Percentiles rank a stretch among this genome's conserved stretches.
Conservation (phyloP, 2,329 filamentous ascomycete species). For the Colletotrichum gigasporum region DNA sequence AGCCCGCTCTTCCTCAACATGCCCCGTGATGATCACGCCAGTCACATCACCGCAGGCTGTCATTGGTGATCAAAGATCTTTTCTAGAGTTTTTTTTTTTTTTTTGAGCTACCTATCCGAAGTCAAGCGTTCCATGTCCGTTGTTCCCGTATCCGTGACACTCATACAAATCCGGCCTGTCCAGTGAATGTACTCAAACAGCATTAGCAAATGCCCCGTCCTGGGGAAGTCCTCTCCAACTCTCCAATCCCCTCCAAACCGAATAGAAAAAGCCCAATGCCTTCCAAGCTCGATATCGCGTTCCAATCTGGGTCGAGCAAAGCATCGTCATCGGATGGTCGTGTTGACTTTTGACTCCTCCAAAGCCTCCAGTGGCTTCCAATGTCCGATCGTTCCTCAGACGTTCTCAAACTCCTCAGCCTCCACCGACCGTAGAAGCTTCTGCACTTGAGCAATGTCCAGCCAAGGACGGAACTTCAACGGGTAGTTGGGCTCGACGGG, state of each 20-base stretch:
- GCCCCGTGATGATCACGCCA: too few relatives aligned
- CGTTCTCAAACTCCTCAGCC: slow-evolving; percentile 17
- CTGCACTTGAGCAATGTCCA: not conserved
- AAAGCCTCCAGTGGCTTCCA: too few relatives aligned
- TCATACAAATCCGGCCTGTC: not conserved
- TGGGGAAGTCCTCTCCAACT: not conserved
- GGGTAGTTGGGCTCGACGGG: not conserved
- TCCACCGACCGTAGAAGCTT: slow-evolving; percentile 19
- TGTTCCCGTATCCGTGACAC: not conserved
- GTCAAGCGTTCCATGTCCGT: not conserved
- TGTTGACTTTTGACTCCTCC: too few relatives aligned
- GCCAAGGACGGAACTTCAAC: not conserved
- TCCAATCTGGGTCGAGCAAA: too few relatives aligned
- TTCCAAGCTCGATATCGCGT: not conserved
- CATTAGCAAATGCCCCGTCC: not conserved
- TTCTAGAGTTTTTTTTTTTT: slow-evolving; percentile 3
- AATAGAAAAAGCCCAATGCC: not conserved
- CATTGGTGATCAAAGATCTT: slow-evolving; percentile 22
- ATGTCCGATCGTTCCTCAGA: not conserved
- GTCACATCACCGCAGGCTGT: not conserved
- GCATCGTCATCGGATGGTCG: too few relatives aligned
- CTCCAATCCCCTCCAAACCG: not conserved
- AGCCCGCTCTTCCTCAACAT: too few relatives aligned
- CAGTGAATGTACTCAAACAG: slow-evolving; percentile 3
- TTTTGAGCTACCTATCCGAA: not conserved